These are phyloP conservation scores for Penicillium sp. DNA, from an alignment of 2,329 filamentous ascomycete genomes.

Conservation along the genomic window DNA sequence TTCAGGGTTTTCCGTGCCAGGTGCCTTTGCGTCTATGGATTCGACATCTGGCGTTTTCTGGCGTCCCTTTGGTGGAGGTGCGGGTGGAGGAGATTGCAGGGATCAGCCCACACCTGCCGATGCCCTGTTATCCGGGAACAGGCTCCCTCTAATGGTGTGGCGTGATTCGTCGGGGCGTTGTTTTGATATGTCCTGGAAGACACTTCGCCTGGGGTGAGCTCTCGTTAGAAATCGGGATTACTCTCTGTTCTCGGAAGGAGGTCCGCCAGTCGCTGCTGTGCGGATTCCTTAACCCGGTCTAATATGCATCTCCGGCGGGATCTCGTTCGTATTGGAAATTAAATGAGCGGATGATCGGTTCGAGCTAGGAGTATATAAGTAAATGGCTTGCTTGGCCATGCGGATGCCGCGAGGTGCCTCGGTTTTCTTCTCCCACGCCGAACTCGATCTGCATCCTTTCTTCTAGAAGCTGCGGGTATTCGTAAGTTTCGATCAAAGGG, in stretches of 20 bases:
- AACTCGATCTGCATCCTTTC: neutral
- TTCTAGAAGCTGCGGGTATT: neutral
- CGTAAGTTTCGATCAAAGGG: neutral
- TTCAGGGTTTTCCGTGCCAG: slow-evolving; percentile 7
- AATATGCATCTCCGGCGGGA: neutral
- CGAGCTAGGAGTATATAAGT: slow-evolving; percentile 15
- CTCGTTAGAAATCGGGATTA: slow-evolving; percentile 7
- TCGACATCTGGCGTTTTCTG: neutral
- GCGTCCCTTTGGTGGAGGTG: slow-evolving; percentile 1
- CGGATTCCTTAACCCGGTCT: neutral
- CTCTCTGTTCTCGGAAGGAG: slow-evolving; percentile 8
- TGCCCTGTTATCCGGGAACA: slow-evolving; percentile 3
- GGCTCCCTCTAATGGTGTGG: slow-evolving; percentile 2
- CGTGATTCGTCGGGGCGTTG: slow-evolving; percentile 14
- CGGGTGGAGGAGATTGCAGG: slow-evolving; percentile 19
- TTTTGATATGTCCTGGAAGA: neutral
- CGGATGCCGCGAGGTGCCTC: slow-evolving; percentile 16
- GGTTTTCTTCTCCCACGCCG: slow-evolving; percentile 2
- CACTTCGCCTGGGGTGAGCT: neutral
- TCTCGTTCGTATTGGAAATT: neutral
- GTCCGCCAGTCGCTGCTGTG: neutral
- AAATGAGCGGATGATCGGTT: neutral
- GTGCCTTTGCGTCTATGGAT: neutral
- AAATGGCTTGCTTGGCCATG: slow-evolving; percentile 7
- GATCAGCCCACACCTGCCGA: slow-evolving; percentile 20